Evolutionary conservation across 1,284 basidiomycete species (phyloP).

Genomic region (Entoloma clypeatum): DNA sequence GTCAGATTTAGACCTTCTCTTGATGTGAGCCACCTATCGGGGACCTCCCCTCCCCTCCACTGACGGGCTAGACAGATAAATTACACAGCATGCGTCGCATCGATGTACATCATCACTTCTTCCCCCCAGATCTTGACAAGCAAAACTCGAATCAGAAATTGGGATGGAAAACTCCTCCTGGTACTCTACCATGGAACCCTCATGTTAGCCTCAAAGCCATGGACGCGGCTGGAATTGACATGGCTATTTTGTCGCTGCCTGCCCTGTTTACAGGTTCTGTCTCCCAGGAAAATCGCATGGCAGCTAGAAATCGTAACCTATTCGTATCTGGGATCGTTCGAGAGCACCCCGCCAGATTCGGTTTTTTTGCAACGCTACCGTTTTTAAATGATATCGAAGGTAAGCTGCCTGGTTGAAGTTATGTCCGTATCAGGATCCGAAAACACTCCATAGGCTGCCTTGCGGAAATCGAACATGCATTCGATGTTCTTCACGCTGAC

Average conservation of each 20-base stretch:
- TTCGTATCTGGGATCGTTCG: constrained; percentile 44
- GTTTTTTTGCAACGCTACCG: constrained; percentile 63
- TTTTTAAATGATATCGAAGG: constrained; percentile 58
- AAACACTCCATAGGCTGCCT: constrained; percentile 41
- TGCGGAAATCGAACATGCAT: constrained; percentile 50
- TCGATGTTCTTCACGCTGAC: constrained; percentile 56
- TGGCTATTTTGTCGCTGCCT: constrained; percentile 63
- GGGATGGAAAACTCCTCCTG: constrained; percentile 59
- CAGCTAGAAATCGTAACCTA: constrained; percentile 46
- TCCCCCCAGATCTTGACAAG: constrained; percentile 48
- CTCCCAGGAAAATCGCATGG: constrained; percentile 37
- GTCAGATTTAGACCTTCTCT: too few relatives aligned
- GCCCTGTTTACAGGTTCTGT: constrained; percentile 45
- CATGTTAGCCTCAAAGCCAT: constrained; percentile 54
- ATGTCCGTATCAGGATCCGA: neutral
- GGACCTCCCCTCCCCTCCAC: neutral
- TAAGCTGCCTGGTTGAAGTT: constrained; percentile 21
- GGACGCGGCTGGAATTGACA: constrained; percentile 51
- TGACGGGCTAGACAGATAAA: too few relatives aligned
- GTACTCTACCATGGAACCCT: constrained; percentile 63
- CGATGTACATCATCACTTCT: constrained; percentile 73
- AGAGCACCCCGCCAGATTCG: constrained; percentile 51
- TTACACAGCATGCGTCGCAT: constrained; percentile 39
- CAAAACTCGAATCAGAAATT: constrained; percentile 38
- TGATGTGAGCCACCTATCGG: too few relatives aligned